These are phyloP conservation scores for Holtermannia corniformis DNA, from an alignment of 768 basidiomycete species.

Conservation along the genomic window DNA sequence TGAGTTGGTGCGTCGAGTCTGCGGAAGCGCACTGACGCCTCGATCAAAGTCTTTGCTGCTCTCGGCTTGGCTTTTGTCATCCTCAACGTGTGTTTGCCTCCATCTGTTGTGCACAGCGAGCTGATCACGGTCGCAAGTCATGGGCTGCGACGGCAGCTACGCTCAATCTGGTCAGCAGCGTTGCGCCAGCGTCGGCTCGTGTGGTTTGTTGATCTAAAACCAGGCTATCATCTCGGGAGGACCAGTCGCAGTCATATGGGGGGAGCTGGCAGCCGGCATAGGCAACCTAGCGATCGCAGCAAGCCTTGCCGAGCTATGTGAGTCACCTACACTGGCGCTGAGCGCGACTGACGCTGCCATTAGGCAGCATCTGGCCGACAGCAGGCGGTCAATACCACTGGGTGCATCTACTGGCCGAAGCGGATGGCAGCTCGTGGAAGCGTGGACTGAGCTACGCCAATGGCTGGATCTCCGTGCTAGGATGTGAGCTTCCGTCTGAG, in stretches of 20 bases:
- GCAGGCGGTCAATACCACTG: slow-evolving; percentile 35
- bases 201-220: too few relatives aligned
- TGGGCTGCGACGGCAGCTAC: neutral
- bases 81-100: neutral
- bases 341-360: neutral
- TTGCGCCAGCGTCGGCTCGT: too few relatives aligned
- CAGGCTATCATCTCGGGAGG: neutral
- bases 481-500: neutral
- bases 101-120: too few relatives aligned
- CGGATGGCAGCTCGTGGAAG: neutral
- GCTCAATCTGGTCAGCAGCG: neutral
- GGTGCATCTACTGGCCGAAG: slow-evolving; percentile 1
- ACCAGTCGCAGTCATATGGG: neutral
- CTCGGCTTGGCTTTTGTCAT: neutral
- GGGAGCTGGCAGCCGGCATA: neutral
- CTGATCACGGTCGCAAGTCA: neutral
- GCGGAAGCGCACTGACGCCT: neutral
- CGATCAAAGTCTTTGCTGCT: neutral
- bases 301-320: neutral
- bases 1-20: neutral
- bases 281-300: neutral
- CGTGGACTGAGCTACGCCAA: neutral
- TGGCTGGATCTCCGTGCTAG: neutral
- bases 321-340: neutral
- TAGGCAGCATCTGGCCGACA: slow-evolving; percentile 10